phyloP scores from a whole-genome alignment of 2,329 filamentous ascomycete genomes.

The Exophiala xenobiotica region DNA sequence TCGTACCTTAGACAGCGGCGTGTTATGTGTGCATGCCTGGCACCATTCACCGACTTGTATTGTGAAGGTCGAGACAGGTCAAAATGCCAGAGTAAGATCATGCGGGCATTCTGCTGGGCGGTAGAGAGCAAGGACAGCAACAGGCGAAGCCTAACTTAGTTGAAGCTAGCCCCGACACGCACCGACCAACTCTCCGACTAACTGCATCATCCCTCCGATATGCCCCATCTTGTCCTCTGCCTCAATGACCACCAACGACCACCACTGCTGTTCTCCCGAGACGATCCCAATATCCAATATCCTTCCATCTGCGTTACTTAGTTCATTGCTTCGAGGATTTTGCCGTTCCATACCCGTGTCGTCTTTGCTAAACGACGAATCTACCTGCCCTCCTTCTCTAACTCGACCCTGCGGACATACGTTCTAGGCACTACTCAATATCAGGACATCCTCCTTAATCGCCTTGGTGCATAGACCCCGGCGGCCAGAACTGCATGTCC shows the following conservation, averaged over 20 bases:
- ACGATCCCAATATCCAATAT: background rate
- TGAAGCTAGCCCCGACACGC: background rate
- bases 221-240: slow-evolving; percentile 3
- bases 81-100: background rate
- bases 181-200: background rate
- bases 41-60: background rate
- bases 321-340: background rate
- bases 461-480: background rate
- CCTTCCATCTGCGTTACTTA: background rate
- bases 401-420: background rate
- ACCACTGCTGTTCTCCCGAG: background rate
- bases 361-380: background rate
- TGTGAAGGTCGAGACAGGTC: background rate
- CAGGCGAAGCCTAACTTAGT: background rate
- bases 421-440: background rate
- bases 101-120: background rate
- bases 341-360: background rate
- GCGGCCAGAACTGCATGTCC: background rate
- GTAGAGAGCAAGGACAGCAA: background rate
- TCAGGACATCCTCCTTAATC: background rate
- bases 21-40: background rate
- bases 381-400: background rate
- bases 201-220: background rate
- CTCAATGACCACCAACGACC: slow-evolving; percentile 1
- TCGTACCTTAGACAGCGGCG: background rate